phyloP scores from a whole-genome alignment of 1,139 yeast species.

The Diutina siamensis region DNA sequence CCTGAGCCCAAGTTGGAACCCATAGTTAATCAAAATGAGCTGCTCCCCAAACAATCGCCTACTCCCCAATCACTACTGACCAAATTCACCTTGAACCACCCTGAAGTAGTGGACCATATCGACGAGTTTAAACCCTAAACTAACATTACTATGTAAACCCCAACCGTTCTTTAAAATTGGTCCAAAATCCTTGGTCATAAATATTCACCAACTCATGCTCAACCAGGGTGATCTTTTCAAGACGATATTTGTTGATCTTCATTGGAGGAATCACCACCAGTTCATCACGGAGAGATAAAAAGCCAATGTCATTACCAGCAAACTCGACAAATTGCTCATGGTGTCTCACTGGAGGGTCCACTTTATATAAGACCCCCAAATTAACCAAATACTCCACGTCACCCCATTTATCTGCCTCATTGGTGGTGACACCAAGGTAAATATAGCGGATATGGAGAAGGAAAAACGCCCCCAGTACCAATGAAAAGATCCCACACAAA shows the following conservation, averaged over 20 bases:
- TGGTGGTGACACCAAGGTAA: constrained; percentile 81
- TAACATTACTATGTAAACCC: neutral
- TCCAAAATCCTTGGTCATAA: constrained; percentile 55
- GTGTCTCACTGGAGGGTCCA: neutral
- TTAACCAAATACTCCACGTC: constrained; percentile 49
- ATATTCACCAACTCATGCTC: constrained; percentile 42
- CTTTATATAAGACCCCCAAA: constrained; percentile 19
- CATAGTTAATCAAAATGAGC: too few species aligned
- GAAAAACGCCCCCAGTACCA: constrained; percentile 47
- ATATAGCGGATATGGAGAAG: constrained; percentile 51
- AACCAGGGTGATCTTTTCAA: constrained; percentile 25
- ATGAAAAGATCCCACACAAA: constrained; percentile 40
- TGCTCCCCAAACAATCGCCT: too few species aligned
- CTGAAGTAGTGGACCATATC: neutral
- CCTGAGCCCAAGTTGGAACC: neutral
- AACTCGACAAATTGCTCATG: neutral
- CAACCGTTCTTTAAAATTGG: constrained; percentile 21
- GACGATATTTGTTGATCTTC: constrained; percentile 4
- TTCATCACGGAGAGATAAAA: neutral
- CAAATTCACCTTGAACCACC: neutral
- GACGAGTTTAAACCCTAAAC: neutral
- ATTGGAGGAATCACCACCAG: neutral
- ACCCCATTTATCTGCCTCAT: constrained; percentile 79
- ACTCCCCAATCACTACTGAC: neutral
- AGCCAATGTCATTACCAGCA: neutral